Evolutionary conservation across 306 rosid genomes (phyloP), one percentile per base, ranked within the genome.

Genomic region (Albizia julibrissin): DNA sequence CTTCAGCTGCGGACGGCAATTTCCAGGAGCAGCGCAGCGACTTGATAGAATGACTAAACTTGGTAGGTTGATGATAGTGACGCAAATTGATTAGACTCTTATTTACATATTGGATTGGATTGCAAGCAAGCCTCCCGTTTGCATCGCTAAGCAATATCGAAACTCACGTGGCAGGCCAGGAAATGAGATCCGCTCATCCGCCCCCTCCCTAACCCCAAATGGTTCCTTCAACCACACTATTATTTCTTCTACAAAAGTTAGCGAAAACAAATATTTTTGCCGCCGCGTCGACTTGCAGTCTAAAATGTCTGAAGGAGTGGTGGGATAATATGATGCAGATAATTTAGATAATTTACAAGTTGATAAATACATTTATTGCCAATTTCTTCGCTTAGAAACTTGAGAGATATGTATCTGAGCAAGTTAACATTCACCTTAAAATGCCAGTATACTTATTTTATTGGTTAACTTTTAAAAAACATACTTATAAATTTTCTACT

Each of bases 1-100:
- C 61, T 80, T 76, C 78, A 22, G 31, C 69, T 34, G 50, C 58
- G 3, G 78, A 49, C 54, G 12, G 37, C 56, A 70, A 70, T 42
- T 70, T 12, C 75, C 13, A 43, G 34, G 39, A 71, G 39, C 26
- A 43, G 58, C 58, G 37, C 1, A 1, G 49, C 19, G 75, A 70
- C 37, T 69, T 69, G 49, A 69, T 22, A 69, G 73, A 14, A 22
- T 43, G n/a, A 29, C 24, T 5, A 3, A 43, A 24, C 21, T 44
- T 14, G 29, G 15, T 24, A 43, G 58, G 33, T 22, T 21, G 1
- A 71, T 2, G 58, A 22, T 0, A 6, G 29, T 43, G 37, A 70
- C 29, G 26, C 10, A 12, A 6, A 42, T 21, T 70, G 15, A 12
- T n/a, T 39, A 39, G 46, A 11, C 74, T 40, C 15, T 22, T 15